phyloP scores from a whole-genome alignment of 805 yeast genomes.

The Zygosaccharomyces pseudorouxii region DNA sequence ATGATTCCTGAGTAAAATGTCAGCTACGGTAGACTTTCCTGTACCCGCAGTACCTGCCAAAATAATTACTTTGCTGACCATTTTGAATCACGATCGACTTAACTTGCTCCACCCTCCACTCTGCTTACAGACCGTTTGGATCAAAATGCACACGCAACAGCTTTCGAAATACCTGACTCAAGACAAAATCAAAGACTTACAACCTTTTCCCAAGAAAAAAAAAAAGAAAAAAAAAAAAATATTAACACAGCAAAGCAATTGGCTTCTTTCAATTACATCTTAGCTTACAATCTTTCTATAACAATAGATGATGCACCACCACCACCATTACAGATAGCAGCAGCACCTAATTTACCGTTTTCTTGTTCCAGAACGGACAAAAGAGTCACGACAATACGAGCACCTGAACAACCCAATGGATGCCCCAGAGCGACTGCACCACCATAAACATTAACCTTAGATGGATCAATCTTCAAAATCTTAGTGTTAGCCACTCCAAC shows the following conservation, averaged over 20 bases:
- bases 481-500: slow-evolving; percentile 90
- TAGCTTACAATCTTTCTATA: slow-evolving; percentile 55
- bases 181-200: background rate
- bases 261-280: background rate
- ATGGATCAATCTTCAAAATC: slow-evolving; percentile 54
- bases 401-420: slow-evolving; percentile 95
- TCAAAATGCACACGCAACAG: background rate
- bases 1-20: slow-evolving; percentile 39
- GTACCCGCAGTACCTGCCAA: slow-evolving; percentile 97
- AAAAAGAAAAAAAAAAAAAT: background rate
- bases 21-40: slow-evolving; percentile 82
- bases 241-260: background rate
- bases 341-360: slow-evolving; percentile 82
- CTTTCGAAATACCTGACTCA: background rate
- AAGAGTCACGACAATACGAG: slow-evolving; percentile 86
- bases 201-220: background rate
- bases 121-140: background rate
- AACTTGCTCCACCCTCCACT: background rate
- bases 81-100: background rate
- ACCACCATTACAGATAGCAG: slow-evolving; percentile 98
- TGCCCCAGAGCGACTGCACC: slow-evolving; percentile 97
- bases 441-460: slow-evolving; percentile 82
- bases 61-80: slow-evolving; percentile 42
- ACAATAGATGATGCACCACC: slow-evolving; percentile 97
- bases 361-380: slow-evolving; percentile 78